phyloP scores from a whole-genome alignment of 2,329 filamentous ascomycete species.

The Ophiosphaerella narmari region DNA sequence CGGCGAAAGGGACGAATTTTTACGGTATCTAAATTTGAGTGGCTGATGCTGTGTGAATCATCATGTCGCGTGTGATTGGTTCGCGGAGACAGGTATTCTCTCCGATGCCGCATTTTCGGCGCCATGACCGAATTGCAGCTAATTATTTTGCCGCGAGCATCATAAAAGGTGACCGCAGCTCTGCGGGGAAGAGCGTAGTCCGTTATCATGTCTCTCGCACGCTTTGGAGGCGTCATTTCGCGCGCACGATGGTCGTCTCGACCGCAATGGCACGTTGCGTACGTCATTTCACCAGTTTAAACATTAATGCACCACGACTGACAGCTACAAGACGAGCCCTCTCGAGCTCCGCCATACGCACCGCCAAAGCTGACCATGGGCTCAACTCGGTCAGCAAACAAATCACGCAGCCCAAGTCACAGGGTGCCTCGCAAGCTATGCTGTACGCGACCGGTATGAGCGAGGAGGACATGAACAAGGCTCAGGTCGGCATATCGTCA shows the following conservation, averaged over 20 bases:
- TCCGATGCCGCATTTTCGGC: slow-evolving; percentile 12
- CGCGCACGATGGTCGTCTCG: slow-evolving; percentile 37
- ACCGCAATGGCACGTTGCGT: slow-evolving; percentile 42
- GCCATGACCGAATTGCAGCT: slow-evolving; percentile 17
- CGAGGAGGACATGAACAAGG: slow-evolving; percentile 89
- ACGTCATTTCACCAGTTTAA: slow-evolving; percentile 8
- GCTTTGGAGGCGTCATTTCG: slow-evolving; percentile 39
- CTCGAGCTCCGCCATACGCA: slow-evolving; percentile 38
- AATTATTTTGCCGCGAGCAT: slow-evolving; percentile 23
- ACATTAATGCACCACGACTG: slow-evolving; percentile 11
- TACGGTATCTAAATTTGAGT: neutral
- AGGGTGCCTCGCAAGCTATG: slow-evolving; percentile 99
- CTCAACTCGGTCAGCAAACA: slow-evolving; percentile 78
- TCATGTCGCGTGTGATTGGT: slow-evolving; percentile 28
- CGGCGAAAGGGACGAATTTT: too few species aligned
- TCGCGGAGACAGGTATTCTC: slow-evolving; percentile 18
- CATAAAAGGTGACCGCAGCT: slow-evolving; percentile 32
- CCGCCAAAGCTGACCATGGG: slow-evolving; percentile 39
- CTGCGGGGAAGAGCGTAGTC: slow-evolving; percentile 21
- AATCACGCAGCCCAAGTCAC: slow-evolving; percentile 97
- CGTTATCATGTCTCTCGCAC: slow-evolving; percentile 41
- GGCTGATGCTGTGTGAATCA: slow-evolving; percentile 6
- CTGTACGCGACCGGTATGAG: slow-evolving; percentile 90
- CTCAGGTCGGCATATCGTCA: slow-evolving; percentile 95
- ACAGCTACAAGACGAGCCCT: slow-evolving; percentile 39